Evolutionary conservation across 495 filamentous ascomycete genomes (phyloP).

Genomic region (Chlorociboria aeruginascens): DNA sequence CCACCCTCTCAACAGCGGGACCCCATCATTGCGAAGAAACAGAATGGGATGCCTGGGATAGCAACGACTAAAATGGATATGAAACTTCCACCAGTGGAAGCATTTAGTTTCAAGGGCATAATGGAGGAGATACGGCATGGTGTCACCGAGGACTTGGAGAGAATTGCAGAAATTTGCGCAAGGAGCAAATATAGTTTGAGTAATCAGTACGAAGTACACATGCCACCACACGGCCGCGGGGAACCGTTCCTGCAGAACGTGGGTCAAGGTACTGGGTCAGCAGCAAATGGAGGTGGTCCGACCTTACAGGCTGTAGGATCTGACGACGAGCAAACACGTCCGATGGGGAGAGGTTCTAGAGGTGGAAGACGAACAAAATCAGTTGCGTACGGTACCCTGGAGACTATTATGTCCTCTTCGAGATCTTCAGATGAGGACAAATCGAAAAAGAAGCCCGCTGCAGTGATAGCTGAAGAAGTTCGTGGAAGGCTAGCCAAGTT

Average conservation of each 20-base stretch:
- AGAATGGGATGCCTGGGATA: conserved; percentile 13
- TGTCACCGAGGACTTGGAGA: conserved; percentile 33
- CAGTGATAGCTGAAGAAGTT: conserved; percentile 35
- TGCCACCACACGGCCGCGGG: conserved; percentile 40
- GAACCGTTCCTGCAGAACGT: conserved; percentile 22
- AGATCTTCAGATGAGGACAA: conserved; percentile 42
- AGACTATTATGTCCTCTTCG: conserved; percentile 46
- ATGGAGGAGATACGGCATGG: conserved; percentile 33
- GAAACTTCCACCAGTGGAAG: conserved; percentile 38
- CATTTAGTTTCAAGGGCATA: conserved; percentile 47
- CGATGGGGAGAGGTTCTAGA: conserved; percentile 19
- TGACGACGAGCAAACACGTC: conserved; percentile 30
- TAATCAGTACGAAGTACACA: conserved; percentile 49
- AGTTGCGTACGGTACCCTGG: conserved; percentile 38
- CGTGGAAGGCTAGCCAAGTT: conserved; percentile 27
- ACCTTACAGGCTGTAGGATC: conserved; percentile 37
- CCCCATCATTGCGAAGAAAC: conserved; percentile 17
- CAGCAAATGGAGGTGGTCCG: conserved; percentile 20
- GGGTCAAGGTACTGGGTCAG: conserved; percentile 5
- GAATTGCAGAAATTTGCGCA: conserved; percentile 47
- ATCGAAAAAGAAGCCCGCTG: conserved; percentile 35
- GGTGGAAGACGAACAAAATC: conserved; percentile 27
- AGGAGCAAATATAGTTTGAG: conserved; percentile 40
- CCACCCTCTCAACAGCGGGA: conserved; percentile 16
- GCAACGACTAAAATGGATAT: conserved; percentile 13